Evolutionary conservation across 176 grass and related monocot genomes (phyloP).

Genomic region (Oryza punctata): DNA sequence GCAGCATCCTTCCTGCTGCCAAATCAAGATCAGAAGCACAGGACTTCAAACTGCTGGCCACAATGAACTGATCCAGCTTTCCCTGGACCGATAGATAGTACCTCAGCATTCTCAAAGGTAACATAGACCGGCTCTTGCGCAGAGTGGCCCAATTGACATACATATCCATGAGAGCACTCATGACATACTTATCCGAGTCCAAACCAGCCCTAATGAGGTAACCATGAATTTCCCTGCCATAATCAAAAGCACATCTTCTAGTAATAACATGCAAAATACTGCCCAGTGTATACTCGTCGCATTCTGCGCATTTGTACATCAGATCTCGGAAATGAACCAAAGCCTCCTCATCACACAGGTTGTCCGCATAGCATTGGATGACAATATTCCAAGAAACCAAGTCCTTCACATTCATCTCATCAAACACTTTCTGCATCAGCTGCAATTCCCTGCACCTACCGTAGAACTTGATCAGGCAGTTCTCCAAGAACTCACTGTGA

Average conservation of each 20-base stretch:
- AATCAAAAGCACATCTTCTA: constrained; percentile 35
- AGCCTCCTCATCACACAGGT: constrained; percentile 41
- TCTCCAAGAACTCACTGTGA: constrained; percentile 51
- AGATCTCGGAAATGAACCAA: constrained; percentile 50
- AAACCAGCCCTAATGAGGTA: constrained; percentile 55
- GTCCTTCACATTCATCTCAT: constrained; percentile 44
- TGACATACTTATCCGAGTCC: constrained; percentile 55
- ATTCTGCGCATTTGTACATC: constrained; percentile 42
- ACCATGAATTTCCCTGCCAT: constrained; percentile 68
- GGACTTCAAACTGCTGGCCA: constrained; percentile 58
- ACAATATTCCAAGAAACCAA: constrained; percentile 74
- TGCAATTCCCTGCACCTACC: constrained; percentile 44
- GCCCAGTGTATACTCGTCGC: constrained; percentile 58
- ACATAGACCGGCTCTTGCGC: neutral
- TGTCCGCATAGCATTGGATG: constrained; percentile 56
- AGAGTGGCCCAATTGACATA: constrained; percentile 43
- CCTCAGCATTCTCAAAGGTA: constrained; percentile 53
- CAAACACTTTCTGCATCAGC: constrained; percentile 52
- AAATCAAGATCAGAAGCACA: constrained; percentile 56
- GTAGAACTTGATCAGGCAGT: constrained; percentile 62
- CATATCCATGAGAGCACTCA: constrained; percentile 70
- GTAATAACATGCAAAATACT: constrained; percentile 52
- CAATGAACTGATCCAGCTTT: constrained; percentile 59
- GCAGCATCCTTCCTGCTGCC: constrained; percentile 55
- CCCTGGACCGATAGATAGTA: constrained; percentile 43